These are phyloP conservation scores for Aspergillus olivimuriae DNA, from an alignment of 495 filamentous ascomycete species.

Conservation along the genomic window DNA sequence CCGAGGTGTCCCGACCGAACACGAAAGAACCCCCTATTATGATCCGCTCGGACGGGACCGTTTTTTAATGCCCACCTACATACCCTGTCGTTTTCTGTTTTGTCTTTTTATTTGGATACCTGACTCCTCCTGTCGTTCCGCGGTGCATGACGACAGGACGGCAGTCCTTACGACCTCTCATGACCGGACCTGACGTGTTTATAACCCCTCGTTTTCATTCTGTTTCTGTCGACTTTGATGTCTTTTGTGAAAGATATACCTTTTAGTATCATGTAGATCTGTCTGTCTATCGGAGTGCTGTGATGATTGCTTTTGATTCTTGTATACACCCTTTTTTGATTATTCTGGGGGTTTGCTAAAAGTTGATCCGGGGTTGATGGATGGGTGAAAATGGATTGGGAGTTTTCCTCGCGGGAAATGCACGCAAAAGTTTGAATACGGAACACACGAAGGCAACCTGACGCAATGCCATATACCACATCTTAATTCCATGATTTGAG, in stretches of 20 bases:
- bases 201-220: constrained; percentile 12
- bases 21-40: constrained; percentile 96
- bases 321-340: not conserved
- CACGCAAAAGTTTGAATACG: no score
- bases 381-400: no score
- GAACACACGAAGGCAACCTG: no score
- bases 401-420: no score
- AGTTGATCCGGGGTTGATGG: no score
- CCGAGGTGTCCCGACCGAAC: constrained; percentile 90
- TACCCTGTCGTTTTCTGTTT: constrained; percentile 17
- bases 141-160: constrained; percentile 15
- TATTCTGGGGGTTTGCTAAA: not conserved
- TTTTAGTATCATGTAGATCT: constrained; percentile 1
- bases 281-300: not conserved
- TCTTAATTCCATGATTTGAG: no score
- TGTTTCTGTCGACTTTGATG: not conserved
- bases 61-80: constrained; percentile 57
- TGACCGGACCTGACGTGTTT: constrained; percentile 22
- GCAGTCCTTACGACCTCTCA: constrained; percentile 31
- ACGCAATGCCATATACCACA: no score
- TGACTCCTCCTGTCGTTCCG: constrained; percentile 17
- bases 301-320: not conserved
- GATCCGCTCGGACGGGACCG: constrained; percentile 92
- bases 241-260: not conserved
- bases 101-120: constrained; percentile 27